phyloP scores from a whole-genome alignment of 2,329 filamentous ascomycete species.

The Neopestalotiopsis rosae region DNA sequence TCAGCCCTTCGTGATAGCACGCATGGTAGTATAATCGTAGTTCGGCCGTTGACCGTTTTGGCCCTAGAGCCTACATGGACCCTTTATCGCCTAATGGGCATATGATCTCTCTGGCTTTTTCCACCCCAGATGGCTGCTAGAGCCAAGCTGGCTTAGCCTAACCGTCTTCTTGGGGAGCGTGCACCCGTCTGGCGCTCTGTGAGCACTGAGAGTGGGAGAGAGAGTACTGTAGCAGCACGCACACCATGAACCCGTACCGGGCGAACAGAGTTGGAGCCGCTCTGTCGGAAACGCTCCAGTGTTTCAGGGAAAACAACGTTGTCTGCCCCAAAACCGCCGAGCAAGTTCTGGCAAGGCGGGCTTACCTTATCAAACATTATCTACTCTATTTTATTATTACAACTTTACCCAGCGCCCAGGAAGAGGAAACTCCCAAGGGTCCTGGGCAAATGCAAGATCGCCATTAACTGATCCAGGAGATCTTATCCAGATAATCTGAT shows the following conservation, averaged over 20 bases:
- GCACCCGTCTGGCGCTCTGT: too few relatives aligned
- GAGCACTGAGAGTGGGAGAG: too few relatives aligned
- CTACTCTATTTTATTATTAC: background rate
- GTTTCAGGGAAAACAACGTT: conserved; percentile 20
- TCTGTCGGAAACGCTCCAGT: conserved; percentile 22
- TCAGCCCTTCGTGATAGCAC: too few relatives aligned
- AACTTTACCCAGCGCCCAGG: background rate
- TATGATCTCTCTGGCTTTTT: background rate
- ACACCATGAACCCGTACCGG: background rate
- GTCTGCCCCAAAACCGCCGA: background rate
- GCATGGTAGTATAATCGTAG: background rate
- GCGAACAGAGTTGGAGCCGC: conserved; percentile 16
- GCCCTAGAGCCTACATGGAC: background rate
- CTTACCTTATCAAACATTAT: background rate
- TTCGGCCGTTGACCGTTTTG: too few relatives aligned
- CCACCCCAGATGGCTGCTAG: background rate
- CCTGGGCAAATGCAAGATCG: background rate
- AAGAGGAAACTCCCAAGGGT: background rate
- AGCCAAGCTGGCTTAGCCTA: conserved; percentile 8
- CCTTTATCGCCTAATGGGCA: background rate
- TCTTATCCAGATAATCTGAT: background rate
- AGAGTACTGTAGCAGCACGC: background rate
- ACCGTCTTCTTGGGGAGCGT: background rate
- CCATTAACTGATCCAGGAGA: background rate
- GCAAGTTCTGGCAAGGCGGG: background rate